A percentile compares a stretch with the other conserved stretches of the same genome.
These are phyloP conservation scores for Epichloe hybrida DNA, from an alignment of 2,329 filamentous ascomycete genomes.

Conservation along the genomic window DNA sequence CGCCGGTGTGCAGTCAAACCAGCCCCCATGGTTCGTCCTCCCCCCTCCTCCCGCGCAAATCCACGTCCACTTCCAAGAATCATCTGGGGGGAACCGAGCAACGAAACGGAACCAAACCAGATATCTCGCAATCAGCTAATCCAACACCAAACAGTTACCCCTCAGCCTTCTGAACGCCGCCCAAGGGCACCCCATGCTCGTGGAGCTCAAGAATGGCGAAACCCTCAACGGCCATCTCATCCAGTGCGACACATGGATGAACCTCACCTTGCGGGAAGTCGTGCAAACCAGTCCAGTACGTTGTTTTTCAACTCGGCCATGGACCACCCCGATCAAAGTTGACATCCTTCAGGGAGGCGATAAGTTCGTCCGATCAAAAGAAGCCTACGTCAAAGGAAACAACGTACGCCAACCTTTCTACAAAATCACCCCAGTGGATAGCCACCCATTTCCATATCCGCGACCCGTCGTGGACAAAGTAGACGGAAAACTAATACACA, in stretches of 20 bases:
- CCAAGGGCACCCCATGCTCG: conserved; percentile 94
- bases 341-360: conserved; percentile 56
- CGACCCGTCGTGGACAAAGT: neutral
- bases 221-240: conserved; percentile 93
- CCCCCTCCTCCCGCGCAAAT: too few species aligned
- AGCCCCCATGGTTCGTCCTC: neutral
- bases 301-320: neutral
- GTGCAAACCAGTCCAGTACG: conserved; percentile 79
- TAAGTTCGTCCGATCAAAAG: conserved; percentile 80
- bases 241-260: conserved; percentile 99
- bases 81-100: neutral
- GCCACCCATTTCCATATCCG: neutral
- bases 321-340: neutral
- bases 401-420: conserved; percentile 48
- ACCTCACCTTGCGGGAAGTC: conserved; percentile 91
- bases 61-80: too few species aligned
- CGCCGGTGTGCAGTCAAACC: neutral
- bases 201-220: conserved; percentile 95
- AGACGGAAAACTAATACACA: neutral
- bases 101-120: neutral
- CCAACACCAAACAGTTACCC: conserved; percentile 36
- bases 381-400: conserved; percentile 94
- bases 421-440: neutral
- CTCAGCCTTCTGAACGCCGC: conserved; percentile 84
- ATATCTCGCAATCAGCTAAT: neutral